Conservation (phyloP, 768 basidiomycete genomes). For the Termitomyces sp. region DNA sequence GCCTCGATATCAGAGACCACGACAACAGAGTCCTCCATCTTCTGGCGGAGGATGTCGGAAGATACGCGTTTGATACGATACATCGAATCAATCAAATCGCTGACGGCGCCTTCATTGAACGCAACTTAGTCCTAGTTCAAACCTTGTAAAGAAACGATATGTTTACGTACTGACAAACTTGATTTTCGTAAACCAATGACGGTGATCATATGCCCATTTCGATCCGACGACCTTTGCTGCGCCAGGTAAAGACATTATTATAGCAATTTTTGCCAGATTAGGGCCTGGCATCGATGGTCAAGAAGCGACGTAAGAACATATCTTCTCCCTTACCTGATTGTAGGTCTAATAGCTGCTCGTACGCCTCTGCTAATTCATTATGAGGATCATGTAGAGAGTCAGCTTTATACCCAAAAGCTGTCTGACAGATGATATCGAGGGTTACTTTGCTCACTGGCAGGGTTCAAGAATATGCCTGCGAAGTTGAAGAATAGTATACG, state of each 20-base stretch:
- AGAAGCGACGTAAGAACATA: not conserved
- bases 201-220: slow-evolving; percentile 25
- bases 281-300: slow-evolving; percentile 11
- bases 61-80: slow-evolving; percentile 39
- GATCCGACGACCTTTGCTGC: slow-evolving; percentile 25
- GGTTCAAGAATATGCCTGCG: not conserved
- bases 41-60: slow-evolving; percentile 34
- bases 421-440: slow-evolving; percentile 48
- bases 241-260: slow-evolving; percentile 33
- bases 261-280: slow-evolving; percentile 33
- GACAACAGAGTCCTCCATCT: slow-evolving; percentile 32
- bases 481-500: slow-evolving; percentile 14
- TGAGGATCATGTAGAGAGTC: slow-evolving; percentile 42
- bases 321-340: slow-evolving; percentile 29
- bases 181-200: slow-evolving; percentile 7
- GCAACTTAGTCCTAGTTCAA: not conserved
- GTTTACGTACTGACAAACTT: slow-evolving; percentile 6
- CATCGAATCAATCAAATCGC: slow-evolving; percentile 23
- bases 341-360: slow-evolving; percentile 36
- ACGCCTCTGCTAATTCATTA: slow-evolving; percentile 47
- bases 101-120: not conserved
- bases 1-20: slow-evolving; percentile 30
- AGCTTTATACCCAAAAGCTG: slow-evolving; percentile 44
- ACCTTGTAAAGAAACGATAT: not conserved
- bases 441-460: slow-evolving; percentile 45